A percentile compares a stretch with the other conserved stretches of the same genome.
These are phyloP conservation scores for Chlamydomonas schloesseri DNA, from an alignment of 139 green algal genomes.

Conservation along the genomic window DNA sequence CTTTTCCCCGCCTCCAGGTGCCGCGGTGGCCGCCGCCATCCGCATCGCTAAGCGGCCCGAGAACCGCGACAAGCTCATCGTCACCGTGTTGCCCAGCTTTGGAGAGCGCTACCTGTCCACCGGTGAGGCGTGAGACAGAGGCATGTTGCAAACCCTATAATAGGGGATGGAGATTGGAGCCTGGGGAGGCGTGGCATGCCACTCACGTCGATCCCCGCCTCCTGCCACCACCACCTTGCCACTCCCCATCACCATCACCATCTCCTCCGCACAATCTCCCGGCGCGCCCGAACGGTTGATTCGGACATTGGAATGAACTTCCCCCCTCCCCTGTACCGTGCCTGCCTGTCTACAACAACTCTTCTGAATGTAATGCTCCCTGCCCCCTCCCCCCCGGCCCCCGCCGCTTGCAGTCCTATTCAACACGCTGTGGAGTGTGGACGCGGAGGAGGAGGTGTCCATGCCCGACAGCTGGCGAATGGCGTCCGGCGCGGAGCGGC, in stretches of 20 bases:
- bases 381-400: background rate
- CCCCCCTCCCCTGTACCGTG: too few relatives aligned
- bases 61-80: slow-evolving; percentile 95
- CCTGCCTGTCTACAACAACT: too few relatives aligned
- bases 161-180: too few relatives aligned
- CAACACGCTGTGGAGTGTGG: slow-evolving; percentile 76
- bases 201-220: too few relatives aligned
- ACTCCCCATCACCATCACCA: too few relatives aligned
- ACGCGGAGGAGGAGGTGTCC: slow-evolving; percentile 73
- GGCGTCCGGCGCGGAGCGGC: slow-evolving; percentile 62
- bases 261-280: too few relatives aligned
- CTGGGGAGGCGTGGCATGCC: too few relatives aligned
- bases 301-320: too few relatives aligned
- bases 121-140: slow-evolving; percentile 15
- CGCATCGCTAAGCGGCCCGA: slow-evolving; percentile 82
- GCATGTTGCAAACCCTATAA: too few relatives aligned
- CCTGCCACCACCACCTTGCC: too few relatives aligned
- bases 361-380: too few relatives aligned
- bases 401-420: slow-evolving; percentile 83
- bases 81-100: slow-evolving; percentile 93
- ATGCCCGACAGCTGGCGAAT: slow-evolving; percentile 75
- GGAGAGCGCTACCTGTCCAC: slow-evolving; percentile 96
- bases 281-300: too few relatives aligned
- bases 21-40: slow-evolving; percentile 72
- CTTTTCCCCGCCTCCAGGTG: slow-evolving; percentile 34